phyloP scores from a whole-genome alignment of 495 filamentous ascomycete genomes.

The Trichoderma virens region DNA sequence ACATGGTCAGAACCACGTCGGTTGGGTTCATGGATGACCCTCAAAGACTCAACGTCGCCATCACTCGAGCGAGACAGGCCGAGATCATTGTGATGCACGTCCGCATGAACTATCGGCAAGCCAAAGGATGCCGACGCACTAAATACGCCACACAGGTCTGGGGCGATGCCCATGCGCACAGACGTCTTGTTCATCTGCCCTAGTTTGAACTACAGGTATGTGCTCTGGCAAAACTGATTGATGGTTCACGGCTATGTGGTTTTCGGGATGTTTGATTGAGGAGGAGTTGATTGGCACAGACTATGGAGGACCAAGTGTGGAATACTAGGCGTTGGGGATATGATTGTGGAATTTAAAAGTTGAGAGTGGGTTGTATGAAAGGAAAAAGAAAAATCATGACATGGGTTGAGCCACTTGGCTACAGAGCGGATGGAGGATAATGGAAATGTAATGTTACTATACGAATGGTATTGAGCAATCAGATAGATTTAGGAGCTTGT shows the following conservation, averaged over 20 bases:
- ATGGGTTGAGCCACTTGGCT: no score
- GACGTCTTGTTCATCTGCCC: background rate
- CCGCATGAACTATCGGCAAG: slow-evolving; percentile 7
- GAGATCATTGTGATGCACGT: slow-evolving; percentile 20
- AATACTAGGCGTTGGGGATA: no score
- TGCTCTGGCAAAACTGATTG: background rate
- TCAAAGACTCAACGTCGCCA: slow-evolving; percentile 17
- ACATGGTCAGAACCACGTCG: slow-evolving; percentile 14
- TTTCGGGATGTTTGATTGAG: background rate
- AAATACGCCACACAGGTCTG: background rate
- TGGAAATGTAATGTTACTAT: no score
- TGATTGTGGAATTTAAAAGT: no score
- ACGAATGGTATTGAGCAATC: no score
- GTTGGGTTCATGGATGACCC: slow-evolving; percentile 17
- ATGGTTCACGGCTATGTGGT: background rate
- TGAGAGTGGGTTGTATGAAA: no score
- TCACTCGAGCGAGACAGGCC: slow-evolving; percentile 18
- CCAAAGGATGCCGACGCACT: background rate
- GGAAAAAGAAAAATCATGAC: no score
- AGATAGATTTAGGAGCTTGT: no score
- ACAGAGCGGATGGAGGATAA: no score
- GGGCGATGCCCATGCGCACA: background rate
- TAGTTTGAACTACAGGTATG: background rate
- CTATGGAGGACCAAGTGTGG: no score
- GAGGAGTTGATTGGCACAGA: no score